Conservation (phyloP, 2,329 filamentous ascomycete genomes). For the Nigrograna mackinnonii region DNA sequence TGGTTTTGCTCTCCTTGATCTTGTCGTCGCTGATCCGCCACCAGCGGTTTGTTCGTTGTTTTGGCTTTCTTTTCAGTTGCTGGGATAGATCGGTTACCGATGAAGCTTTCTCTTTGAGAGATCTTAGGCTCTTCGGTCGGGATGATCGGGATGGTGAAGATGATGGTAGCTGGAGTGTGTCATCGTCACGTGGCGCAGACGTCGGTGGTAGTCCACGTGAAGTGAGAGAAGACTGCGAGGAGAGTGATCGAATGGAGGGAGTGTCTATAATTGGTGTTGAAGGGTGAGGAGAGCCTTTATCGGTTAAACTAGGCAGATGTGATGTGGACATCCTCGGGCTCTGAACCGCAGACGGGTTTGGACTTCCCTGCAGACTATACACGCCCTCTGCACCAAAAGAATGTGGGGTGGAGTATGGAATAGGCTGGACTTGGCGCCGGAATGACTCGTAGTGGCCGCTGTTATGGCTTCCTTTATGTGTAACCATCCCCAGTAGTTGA, state of each 20-base stretch:
- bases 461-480: constrained; percentile 93
- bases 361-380: constrained; percentile 65
- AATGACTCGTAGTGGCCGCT: constrained; percentile 98
- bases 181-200: constrained; percentile 19
- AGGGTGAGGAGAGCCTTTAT: constrained; percentile 26
- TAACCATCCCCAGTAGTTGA: constrained; percentile 83
- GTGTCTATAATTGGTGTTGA: constrained; percentile 30
- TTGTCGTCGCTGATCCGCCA: constrained; percentile 99
- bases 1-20: constrained; percentile 90
- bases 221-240: constrained; percentile 34
- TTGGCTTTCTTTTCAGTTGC: constrained; percentile 56
- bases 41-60: constrained; percentile 75
- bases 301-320: constrained; percentile 27
- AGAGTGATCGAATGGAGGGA: constrained; percentile 34
- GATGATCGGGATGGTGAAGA: constrained; percentile 20
- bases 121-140: constrained; percentile 27
- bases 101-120: constrained; percentile 36
- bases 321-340: constrained; percentile 50
- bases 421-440: constrained; percentile 76
- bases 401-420: constrained; percentile 81
- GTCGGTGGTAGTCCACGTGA: constrained; percentile 30
- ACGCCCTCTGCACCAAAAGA: constrained; percentile 76
- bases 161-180: constrained; percentile 18
- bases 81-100: constrained; percentile 49
- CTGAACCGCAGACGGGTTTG: constrained; percentile 48